Conservation (phyloP, 495 filamentous ascomycete species). For the Aspergillus cristatus region DNA sequence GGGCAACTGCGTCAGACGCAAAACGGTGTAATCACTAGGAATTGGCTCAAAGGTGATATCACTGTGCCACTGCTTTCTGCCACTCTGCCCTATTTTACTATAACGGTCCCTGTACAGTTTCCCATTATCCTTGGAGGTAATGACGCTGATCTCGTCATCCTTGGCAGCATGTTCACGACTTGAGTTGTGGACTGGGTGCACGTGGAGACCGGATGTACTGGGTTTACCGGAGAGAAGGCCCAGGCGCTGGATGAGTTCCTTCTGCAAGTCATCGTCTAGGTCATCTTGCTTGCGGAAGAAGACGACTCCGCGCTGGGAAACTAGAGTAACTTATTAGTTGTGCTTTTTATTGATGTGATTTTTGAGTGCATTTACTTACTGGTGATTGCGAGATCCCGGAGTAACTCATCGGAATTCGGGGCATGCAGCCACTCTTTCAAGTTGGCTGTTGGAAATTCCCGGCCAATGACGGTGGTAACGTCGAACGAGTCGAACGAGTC, state of each 20-base stretch:
- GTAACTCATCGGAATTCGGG: constrained; percentile 55
- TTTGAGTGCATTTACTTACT: constrained; percentile 26
- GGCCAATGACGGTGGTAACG: constrained; percentile 58
- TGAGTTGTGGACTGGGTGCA: constrained; percentile 61
- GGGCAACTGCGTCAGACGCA: constrained; percentile 54
- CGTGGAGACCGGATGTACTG: constrained; percentile 55
- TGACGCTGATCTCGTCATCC: constrained; percentile 67
- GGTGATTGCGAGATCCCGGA: constrained; percentile 58
- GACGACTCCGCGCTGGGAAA: constrained; percentile 72
- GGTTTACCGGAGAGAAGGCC: constrained; percentile 59
- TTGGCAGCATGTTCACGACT: constrained; percentile 47
- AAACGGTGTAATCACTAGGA: constrained; percentile 59
- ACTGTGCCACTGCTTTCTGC: constrained; percentile 47
- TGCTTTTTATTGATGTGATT: background rate
- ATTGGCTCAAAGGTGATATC: constrained; percentile 67
- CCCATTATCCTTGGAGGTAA: constrained; percentile 51
- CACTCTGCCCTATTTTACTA: constrained; percentile 18
- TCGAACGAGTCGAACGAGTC: constrained; percentile 53
- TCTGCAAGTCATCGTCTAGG: constrained; percentile 55
- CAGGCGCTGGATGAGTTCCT: constrained; percentile 56
- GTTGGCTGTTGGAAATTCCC: constrained; percentile 51
- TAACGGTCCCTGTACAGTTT: constrained; percentile 40
- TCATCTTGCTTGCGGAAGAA: constrained; percentile 71
- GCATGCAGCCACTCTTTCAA: constrained; percentile 52
- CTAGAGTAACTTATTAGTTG: constrained; percentile 24